Percentiles rank a stretch among this genome's conserved stretches.
Evolutionary conservation across 2,329 filamentous ascomycete species (phyloP).

Genomic region (Acarospora socialis): DNA sequence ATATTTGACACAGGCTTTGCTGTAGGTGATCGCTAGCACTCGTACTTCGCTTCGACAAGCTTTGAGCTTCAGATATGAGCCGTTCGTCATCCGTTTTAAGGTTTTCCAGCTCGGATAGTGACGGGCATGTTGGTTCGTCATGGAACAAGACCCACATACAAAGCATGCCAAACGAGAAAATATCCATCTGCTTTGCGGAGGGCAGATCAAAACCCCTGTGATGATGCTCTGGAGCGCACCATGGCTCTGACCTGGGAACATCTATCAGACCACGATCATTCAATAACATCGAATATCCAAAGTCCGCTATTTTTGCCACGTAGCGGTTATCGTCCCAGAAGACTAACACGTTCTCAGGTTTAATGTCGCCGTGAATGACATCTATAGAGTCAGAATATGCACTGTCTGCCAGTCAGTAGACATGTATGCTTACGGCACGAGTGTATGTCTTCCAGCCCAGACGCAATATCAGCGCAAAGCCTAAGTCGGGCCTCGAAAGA

Average conservation of each 20-base stretch:
- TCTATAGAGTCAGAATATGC: no score
- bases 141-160: conserved; percentile 6
- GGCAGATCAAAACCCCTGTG: not conserved
- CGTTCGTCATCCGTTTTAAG: no score
- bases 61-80: no score
- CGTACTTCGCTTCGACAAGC: no score
- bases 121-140: no score
- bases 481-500: conserved; percentile 8
- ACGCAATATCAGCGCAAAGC: conserved; percentile 12
- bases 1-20: no score
- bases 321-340: not conserved
- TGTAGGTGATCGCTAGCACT: no score
- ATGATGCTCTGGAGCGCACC: conserved; percentile 5
- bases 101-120: no score
- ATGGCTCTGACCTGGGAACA: conserved; percentile 2
- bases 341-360: conserved; percentile 5
- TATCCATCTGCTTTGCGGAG: conserved; percentile 5
- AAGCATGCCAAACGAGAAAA: conserved; percentile 7
- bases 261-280: conserved; percentile 1
- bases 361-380: conserved; percentile 8
- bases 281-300: conserved; percentile 5
- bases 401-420: no score
- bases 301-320: conserved; percentile 4
- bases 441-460: no score
- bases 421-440: no score